Percentiles rank a stretch among this genome's conserved stretches.
These are phyloP conservation scores for Apiospora sp. DNA, from an alignment of 2,329 filamentous ascomycete species.

Conservation along the genomic window DNA sequence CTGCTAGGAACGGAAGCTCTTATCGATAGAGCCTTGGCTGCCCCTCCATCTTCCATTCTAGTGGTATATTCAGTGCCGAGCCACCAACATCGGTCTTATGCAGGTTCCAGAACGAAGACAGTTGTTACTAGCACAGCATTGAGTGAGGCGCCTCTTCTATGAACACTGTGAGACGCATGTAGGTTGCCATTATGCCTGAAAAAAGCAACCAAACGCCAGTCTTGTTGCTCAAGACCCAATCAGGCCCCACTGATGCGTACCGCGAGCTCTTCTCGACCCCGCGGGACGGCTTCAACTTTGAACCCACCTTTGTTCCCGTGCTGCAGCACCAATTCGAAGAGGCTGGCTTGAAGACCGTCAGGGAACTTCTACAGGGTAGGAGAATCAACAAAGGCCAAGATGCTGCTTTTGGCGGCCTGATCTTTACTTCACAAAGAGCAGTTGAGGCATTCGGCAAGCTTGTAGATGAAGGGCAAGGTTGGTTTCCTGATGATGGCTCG, in stretches of 20 bases:
- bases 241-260: conserved; percentile 75
- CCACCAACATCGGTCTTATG: background rate
- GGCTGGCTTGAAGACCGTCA: conserved; percentile 62
- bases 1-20: conserved; percentile 21
- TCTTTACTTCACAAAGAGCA: conserved; percentile 85
- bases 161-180: background rate
- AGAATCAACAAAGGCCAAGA: conserved; percentile 49
- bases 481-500: background rate
- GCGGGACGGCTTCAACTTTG: conserved; percentile 55
- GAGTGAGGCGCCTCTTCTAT: background rate
- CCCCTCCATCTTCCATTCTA: conserved; percentile 4
- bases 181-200: conserved; percentile 12
- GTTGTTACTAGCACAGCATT: no score
- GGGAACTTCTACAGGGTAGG: conserved; percentile 54
- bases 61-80: background rate
- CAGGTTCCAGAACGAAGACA: conserved; percentile 15
- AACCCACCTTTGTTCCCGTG: conserved; percentile 78
- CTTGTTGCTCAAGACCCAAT: conserved; percentile 81
- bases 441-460: conserved; percentile 78
- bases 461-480: conserved; percentile 53
- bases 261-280: conserved; percentile 68
- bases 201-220: conserved; percentile 56
- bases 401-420: conserved; percentile 73
- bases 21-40: conserved; percentile 43
- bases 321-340: conserved; percentile 74